These are phyloP conservation scores for Physcomitrellopsis africana DNA, from an alignment of 225 moss, liverwort and hornwort genomes.

Conservation along the genomic window DNA sequence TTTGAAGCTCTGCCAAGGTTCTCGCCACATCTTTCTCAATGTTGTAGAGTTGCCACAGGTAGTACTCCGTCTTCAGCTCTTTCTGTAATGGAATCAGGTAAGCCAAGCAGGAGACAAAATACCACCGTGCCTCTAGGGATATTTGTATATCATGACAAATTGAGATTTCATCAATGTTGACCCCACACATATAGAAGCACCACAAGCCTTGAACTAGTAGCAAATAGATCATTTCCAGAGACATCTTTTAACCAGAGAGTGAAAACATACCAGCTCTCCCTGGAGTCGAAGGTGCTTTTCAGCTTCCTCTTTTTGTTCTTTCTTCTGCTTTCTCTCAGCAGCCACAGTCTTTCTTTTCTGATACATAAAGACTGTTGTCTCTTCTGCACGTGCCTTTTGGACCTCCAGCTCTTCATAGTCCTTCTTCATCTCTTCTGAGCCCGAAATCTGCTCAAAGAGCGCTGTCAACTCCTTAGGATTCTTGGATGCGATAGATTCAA, in stretches of 20 bases:
- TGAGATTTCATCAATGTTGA: background rate
- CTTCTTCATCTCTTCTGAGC: conserved; percentile 95
- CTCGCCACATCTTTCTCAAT: conserved; percentile 85
- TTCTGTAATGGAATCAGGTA: conserved; percentile 55
- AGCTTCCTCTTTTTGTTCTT: conserved; percentile 98
- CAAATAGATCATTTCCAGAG: background rate
- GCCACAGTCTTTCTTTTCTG: conserved; percentile 95
- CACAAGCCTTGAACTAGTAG: conserved; percentile 15
- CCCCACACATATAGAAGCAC: conserved; percentile 11
- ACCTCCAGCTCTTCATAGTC: conserved; percentile 93
- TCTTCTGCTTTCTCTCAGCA: conserved; percentile 99
- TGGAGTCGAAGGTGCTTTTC: conserved; percentile 96
- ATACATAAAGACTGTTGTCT: conserved; percentile 85
- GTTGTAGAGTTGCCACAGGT: conserved; percentile 86
- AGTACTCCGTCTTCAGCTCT: conserved; percentile 86
- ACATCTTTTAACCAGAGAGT: conserved; percentile 1
- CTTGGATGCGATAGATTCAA: conserved; percentile 99
- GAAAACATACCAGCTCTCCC: conserved; percentile 76
- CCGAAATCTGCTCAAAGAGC: conserved; percentile 98
- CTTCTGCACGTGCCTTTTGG: conserved; percentile 91
- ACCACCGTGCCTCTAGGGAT: background rate
- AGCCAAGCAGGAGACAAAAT: conserved; percentile 21
- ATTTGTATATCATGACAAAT: background rate
- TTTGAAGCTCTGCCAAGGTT: conserved; percentile 69
- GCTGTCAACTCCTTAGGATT: conserved; percentile 97